phyloP scores from a whole-genome alignment of 805 yeast species.

The Zygoascus bituminiphila region DNA sequence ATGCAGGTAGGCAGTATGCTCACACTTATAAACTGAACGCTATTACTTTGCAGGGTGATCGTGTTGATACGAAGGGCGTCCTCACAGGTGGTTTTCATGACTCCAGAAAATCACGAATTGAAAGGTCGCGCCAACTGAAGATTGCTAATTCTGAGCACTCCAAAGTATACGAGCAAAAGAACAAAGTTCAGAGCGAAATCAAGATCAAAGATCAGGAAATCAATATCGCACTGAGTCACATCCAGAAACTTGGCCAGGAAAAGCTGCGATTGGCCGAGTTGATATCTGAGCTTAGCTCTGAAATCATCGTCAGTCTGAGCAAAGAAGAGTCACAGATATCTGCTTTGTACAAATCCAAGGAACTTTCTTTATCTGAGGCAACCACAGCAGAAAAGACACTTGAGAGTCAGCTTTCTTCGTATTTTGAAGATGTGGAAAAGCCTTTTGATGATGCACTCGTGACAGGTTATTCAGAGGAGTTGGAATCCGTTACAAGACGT shows the following conservation, averaged over 20 bases:
- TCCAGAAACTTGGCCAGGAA: conserved; percentile 28
- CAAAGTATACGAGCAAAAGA: conserved; percentile 34
- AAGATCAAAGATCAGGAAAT: conserved; percentile 43
- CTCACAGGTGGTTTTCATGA: conserved; percentile 85
- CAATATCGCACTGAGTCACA: conserved; percentile 40
- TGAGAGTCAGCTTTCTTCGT: conserved; percentile 38
- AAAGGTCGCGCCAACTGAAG: conserved; percentile 51
- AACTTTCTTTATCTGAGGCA: conserved; percentile 37
- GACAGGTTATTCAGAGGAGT: conserved; percentile 37
- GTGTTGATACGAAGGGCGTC: conserved; percentile 76
- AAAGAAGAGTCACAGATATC: conserved; percentile 10
- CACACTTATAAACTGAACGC: conserved; percentile 55
- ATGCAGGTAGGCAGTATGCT: conserved; percentile 60
- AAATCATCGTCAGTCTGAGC: conserved; percentile 12
- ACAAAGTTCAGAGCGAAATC: conserved; percentile 33
- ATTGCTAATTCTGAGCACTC: conserved; percentile 43
- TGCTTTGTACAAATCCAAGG: conserved; percentile 23
- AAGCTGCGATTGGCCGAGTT: conserved; percentile 7
- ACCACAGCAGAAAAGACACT: conserved; percentile 31
- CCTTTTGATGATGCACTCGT: conserved; percentile 49
- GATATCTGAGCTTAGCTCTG: conserved; percentile 14
- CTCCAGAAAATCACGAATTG: conserved; percentile 57
- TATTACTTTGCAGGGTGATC: conserved; percentile 87
- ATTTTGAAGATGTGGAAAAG: conserved; percentile 41
- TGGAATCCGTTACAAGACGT: conserved; percentile 31